Evolutionary conservation across 2,329 filamentous ascomycete species (phyloP).

Genomic region (Lasiodiplodia sp.): DNA sequence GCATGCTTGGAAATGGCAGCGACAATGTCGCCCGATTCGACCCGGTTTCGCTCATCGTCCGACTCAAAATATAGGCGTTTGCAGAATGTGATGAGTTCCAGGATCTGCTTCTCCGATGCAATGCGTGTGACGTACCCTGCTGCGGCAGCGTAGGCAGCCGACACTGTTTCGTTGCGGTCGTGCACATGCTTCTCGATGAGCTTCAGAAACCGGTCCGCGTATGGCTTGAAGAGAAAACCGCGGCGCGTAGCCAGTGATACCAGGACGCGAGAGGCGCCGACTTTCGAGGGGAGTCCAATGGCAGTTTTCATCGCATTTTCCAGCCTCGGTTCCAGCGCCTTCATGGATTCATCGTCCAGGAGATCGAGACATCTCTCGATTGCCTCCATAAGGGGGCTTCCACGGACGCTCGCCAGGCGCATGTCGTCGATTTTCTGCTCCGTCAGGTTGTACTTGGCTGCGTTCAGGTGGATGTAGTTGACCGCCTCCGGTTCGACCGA

Average conservation of each 20-base stretch:
- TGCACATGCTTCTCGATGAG: slow-evolving; percentile 81
- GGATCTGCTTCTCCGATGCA: slow-evolving; percentile 65
- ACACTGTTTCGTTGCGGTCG: slow-evolving; percentile 93
- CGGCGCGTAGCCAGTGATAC: slow-evolving; percentile 85
- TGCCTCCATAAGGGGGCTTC: slow-evolving; percentile 89
- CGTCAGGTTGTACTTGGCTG: slow-evolving; percentile 81
- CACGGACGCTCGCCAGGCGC: slow-evolving; percentile 80
- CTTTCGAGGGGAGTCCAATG: slow-evolving; percentile 91
- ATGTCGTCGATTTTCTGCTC: slow-evolving; percentile 90
- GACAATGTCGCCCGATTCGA: slow-evolving; percentile 83
- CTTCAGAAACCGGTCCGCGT: slow-evolving; percentile 78
- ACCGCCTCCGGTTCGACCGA: slow-evolving; percentile 87
- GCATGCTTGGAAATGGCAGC: slow-evolving; percentile 85
- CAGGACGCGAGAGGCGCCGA: slow-evolving; percentile 85
- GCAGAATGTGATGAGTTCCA: slow-evolving; percentile 62
- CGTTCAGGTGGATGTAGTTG: slow-evolving; percentile 92
- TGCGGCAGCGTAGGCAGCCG: slow-evolving; percentile 84
- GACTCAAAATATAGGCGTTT: slow-evolving; percentile 80
- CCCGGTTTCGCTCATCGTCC: slow-evolving; percentile 77
- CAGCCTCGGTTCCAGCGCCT: slow-evolving; percentile 72
- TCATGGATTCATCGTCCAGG: slow-evolving; percentile 80
- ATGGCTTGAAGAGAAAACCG: slow-evolving; percentile 74
- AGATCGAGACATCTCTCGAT: slow-evolving; percentile 89
- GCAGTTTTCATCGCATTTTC: slow-evolving; percentile 83
- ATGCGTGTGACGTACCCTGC: slow-evolving; percentile 82